Conservation (phyloP, 768 basidiomycete species). For the Amylocystis lapponica region DNA sequence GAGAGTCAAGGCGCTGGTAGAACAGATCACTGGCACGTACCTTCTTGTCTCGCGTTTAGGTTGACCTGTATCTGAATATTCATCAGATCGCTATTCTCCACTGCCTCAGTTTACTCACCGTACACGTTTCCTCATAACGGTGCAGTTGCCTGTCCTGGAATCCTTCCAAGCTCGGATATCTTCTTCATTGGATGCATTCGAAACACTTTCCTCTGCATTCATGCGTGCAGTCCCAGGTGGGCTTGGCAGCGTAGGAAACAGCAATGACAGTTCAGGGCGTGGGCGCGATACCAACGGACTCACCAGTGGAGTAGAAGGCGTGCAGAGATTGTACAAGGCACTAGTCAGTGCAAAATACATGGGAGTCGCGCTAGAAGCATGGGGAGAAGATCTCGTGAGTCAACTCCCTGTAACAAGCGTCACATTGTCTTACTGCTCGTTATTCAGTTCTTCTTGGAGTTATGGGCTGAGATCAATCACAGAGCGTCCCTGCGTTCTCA, state of each 20-base stretch:
- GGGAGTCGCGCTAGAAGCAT: slow-evolving; percentile 59
- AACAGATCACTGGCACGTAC: slow-evolving; percentile 86
- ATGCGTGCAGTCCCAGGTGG: slow-evolving; percentile 92
- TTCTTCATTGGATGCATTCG: slow-evolving; percentile 89
- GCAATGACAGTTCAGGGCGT: slow-evolving; percentile 36
- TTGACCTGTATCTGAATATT: neutral
- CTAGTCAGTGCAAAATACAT: slow-evolving; percentile 77
- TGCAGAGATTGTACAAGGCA: slow-evolving; percentile 81
- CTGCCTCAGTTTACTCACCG: slow-evolving; percentile 75
- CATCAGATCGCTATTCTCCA: slow-evolving; percentile 82
- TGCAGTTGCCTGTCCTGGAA: slow-evolving; percentile 83
- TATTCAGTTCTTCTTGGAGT: slow-evolving; percentile 82
- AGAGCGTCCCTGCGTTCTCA: slow-evolving; percentile 52
- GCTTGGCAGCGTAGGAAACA: slow-evolving; percentile 49
- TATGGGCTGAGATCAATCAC: slow-evolving; percentile 76
- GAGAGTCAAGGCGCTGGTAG: slow-evolving; percentile 75
- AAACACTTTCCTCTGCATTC: slow-evolving; percentile 82
- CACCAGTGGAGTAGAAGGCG: slow-evolving; percentile 80
- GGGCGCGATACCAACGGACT: slow-evolving; percentile 43
- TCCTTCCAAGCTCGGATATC: slow-evolving; percentile 73
- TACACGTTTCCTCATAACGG: slow-evolving; percentile 73
- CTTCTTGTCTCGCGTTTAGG: too few relatives aligned
- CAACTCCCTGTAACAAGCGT: neutral
- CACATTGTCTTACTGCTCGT: neutral
- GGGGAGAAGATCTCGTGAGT: slow-evolving; percentile 88